These are phyloP conservation scores for Leishmania amazonensis DNA, from an alignment of 208 protist genomes.

Conservation along the genomic window DNA sequence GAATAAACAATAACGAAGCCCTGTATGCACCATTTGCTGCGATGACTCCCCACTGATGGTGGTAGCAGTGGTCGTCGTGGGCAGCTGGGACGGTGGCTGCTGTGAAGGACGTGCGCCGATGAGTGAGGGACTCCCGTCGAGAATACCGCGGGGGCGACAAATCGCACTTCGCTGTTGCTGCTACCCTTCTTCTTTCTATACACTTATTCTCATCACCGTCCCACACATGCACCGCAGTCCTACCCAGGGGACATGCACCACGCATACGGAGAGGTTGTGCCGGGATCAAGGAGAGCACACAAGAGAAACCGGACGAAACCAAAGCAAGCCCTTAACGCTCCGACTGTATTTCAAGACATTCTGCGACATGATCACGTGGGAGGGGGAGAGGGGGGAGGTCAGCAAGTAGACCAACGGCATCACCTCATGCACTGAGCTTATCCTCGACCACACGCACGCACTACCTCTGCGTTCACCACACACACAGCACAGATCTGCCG, in stretches of 20 bases:
- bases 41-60: too few relatives aligned
- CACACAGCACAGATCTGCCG: not conserved
- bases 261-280: not conserved
- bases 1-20: too few relatives aligned
- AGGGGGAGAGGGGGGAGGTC: not conserved
- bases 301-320: not conserved
- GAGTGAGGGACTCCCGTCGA: not conserved
- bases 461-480: not conserved
- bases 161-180: not conserved
- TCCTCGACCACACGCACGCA: not conserved
- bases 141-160: not conserved
- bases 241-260: not conserved
- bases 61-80: too few relatives aligned
- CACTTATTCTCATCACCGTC: not conserved
- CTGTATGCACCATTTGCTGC: too few relatives aligned
- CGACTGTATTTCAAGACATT: not conserved
- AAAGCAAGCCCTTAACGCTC: too few relatives aligned
- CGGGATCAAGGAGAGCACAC: not conserved
- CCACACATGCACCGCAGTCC: not conserved
- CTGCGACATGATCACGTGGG: not conserved
- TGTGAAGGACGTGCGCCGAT: not conserved
- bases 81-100: too few relatives aligned
- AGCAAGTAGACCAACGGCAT: not conserved
- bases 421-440: not conserved
- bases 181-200: not conserved